Evolutionary conservation across 805 yeast genomes (phyloP), one percentile per base, ranked within the genome.

Genomic region (Wickerhamomyces chambardii): DNA sequence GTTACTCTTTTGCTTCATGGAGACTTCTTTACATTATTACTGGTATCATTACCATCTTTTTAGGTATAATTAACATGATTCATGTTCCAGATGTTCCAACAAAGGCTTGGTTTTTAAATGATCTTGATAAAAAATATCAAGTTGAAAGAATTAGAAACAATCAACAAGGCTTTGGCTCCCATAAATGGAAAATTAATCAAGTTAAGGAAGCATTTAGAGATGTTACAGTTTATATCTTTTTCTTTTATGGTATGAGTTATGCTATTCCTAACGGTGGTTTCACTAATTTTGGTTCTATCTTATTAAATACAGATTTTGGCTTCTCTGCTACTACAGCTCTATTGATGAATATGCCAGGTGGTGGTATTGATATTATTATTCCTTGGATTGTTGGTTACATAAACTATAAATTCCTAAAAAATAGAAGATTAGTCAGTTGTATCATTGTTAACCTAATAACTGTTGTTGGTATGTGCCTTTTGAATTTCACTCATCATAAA

Each of bases 71-170:
- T 10, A 61, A 74, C 39, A 52, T 54, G 30, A 42, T 72, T 36
- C 73, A 71, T 51, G 48, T 80, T 32, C 84, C 84, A n/a, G 77
- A 73, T 43, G 52, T 60, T 27, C 84, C 85, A 29, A 58, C 61
- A 16, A 53, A 55, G 18, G 74, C 76, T 4, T 64, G 70, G 64
- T 64, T 65, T 37, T 55, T 66, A 39, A 57, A 55, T 14, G 66
- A 64, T 18, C 63, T 63, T 37, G 82, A 73, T 47, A 66, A 59
- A 44, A 44, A 55, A 17, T 53, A 63, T 49, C 67, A 69, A 29
- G 72, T 73, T 27, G 73, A 66, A 51, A 65, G 78, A 44, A 73
- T 71, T 41, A 68, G 77, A 44, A 46, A 43, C 17, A 75, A 70
- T 55, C 72, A 67, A 45, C 78, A 68, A 43, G 84, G 83, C 32